Evolutionary conservation across 352 stramenopile species (phyloP), one percentile per base, ranked within the genome.

Genomic region (Phytophthora pseudosyringae): DNA sequence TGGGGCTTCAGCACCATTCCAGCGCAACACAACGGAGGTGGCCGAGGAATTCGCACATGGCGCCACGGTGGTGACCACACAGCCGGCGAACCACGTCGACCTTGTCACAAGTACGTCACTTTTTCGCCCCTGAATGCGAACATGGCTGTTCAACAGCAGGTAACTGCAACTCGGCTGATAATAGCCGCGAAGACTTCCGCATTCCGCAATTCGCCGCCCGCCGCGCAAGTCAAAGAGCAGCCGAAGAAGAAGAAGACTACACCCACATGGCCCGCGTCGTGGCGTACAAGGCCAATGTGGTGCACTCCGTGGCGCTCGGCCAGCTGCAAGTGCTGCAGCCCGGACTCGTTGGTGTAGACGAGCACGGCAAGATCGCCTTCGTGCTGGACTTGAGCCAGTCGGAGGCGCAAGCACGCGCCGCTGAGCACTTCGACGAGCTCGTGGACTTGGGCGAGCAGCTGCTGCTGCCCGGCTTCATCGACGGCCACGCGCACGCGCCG

Each of bases 401-500:
- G 71, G 88, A 33, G 53, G 81, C 61, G 39, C 54, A 11, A 25
- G 66, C 40, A 47, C 12, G 3, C 0, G 26, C 54, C n/a, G 21
- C 35, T 29, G 44, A 64, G 13, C 47, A 60, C 40, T 82, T 73
- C 47, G 75, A 87, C 46, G 61, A 88, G 64, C 67, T 94, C 26
- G 75, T 94, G 45, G 83, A 93, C 52, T 58, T 90, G 15, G 80
- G 81, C 31, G 71, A 93, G 32, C 74, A 86, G 25, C 70, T 99
- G 47, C 75, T 98, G 25, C 67, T 98, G 12, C 96, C 96, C 10
- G 96, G 96, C 39, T 97, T 99, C 52, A 79, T 99, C 25, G 96
- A 99, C 69, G 88, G 86, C 16, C 96, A 99, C 66, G 91, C 92
- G 18, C 96, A 99, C 66, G 96, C 96, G 1, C 91, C 96, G 5